Evolutionary conservation across 1,284 basidiomycete genomes (phyloP), one percentile per base, ranked within the genome.

Genomic region (Microbotryomycetes sp.): DNA sequence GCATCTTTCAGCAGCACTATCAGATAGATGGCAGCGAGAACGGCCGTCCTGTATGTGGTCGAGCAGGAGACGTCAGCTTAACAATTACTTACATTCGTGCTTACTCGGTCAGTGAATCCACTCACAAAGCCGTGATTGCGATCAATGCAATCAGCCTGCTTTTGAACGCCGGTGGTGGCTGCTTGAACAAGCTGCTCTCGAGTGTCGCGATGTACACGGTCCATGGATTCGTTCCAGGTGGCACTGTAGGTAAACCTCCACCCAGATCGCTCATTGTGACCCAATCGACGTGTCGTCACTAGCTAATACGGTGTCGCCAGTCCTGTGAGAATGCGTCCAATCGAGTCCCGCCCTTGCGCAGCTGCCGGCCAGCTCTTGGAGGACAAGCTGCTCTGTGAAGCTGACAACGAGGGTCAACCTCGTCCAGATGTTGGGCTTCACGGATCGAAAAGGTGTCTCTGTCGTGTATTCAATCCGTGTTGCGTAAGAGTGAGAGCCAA

Each of bases 151-250:
- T 50, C n/a, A 58, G 22, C 22, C 57, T 49, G 14, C 42, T 22
- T 25, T 31, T 42, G 49, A 58, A 58, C 19, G 49, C 49, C 19
- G 2, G 4, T 3, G 57, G 14, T 3, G 57, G 16, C 2, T 19
- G 6, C 26, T 28, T n/a, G 25, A 31, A 45, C 12, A 52, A 6
- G 32, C 36, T 16, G 15, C 7, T 7, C 2, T 58, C 19, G 4
- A 58, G 5, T 15, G 26, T 28, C 6, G 14, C 28, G 7, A 16
- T 14, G 54, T 60, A 45, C n/a, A 32, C 59, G 25, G 32, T 32
- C 48, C 42, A 60, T 3, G 49, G 56, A 31, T 58, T 58, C 42
- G 49, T 30, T 16, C 49, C 36, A 12, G 53, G 5, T 3, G 49
- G 36, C 0, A 60, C 22, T 32, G 14, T 31, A n/a, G 54, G 36